Evolutionary conservation across 176 grass and related monocot genomes (phyloP).

Genomic region (Lolium perenne): DNA sequence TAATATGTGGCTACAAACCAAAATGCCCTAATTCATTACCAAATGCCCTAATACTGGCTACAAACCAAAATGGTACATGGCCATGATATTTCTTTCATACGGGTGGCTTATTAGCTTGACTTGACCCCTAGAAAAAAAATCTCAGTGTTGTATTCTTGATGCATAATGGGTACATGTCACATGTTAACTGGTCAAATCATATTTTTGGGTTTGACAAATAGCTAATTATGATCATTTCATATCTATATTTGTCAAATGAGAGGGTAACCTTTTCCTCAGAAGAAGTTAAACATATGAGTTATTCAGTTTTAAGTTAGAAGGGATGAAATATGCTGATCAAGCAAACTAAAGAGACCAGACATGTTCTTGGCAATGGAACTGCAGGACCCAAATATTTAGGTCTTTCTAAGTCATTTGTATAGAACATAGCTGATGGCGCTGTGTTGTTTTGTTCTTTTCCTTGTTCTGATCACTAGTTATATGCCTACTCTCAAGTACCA

Average conservation of each 20-base stretch:
- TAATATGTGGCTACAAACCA: slow-evolving; percentile 15
- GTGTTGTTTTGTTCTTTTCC: not conserved
- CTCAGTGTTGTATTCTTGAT: not conserved
- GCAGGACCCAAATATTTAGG: not conserved
- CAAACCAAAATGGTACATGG: not conserved
- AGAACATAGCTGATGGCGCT: not conserved
- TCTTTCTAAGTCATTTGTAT: not conserved
- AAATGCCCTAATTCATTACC: not conserved
- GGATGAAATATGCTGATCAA: not conserved
- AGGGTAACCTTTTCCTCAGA: slow-evolving; percentile 13
- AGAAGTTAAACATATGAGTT: slow-evolving; percentile 14
- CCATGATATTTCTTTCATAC: not conserved
- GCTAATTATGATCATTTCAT: not conserved
- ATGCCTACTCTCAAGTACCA: not conserved
- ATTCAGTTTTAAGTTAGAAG: not conserved
- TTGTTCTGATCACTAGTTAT: slow-evolving; percentile 1
- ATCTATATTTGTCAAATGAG: not conserved
- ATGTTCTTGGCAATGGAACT: not conserved
- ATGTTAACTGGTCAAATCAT: slow-evolving; percentile 7
- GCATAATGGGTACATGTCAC: not conserved
- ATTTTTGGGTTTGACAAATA: slow-evolving; percentile 1
- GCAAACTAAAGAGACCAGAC: not conserved
- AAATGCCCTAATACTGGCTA: slow-evolving; percentile 10
- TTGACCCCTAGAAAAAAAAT: not conserved
- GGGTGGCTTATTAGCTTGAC: not conserved